Percentiles rank a stretch among this genome's conserved stretches.
Conservation (phyloP, 2,329 filamentous ascomycete species). For the Colletotrichum chrysophilum region DNA sequence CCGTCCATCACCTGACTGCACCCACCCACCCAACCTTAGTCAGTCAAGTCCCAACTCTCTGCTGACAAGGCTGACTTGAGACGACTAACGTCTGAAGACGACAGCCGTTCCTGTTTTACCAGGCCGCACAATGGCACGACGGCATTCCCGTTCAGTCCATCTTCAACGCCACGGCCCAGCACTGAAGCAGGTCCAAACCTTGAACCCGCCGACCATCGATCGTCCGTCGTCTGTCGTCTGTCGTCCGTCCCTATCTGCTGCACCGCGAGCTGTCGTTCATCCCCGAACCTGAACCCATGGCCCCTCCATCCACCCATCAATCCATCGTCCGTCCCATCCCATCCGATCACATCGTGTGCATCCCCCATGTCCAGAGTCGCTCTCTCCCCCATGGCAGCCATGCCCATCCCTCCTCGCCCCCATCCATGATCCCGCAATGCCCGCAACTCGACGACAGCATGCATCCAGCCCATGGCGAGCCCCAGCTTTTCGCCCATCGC, state of each 20-base stretch:
- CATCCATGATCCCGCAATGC: not conserved
- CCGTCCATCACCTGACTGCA: not conserved
- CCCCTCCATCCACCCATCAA: not conserved
- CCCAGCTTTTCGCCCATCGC: not conserved
- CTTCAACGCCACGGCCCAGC: not conserved
- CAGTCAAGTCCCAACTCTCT: not conserved
- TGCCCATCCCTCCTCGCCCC: not conserved
- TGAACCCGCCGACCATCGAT: not conserved
- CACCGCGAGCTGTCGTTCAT: not conserved
- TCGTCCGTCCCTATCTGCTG: not conserved
- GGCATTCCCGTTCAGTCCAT: constrained; percentile 9
- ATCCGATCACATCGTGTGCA: not conserved
- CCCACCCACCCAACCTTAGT: not conserved
- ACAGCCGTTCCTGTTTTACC: constrained; percentile 11
- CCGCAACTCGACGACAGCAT: not conserved
- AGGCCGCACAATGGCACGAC: constrained; percentile 4
- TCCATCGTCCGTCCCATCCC: not conserved
- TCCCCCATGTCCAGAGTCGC: not conserved
- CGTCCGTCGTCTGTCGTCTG: not conserved
- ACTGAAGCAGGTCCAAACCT: not conserved
- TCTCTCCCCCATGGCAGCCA: not conserved
- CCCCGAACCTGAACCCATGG: not conserved
- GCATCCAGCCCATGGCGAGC: not conserved
- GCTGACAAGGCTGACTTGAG: constrained; percentile 11
- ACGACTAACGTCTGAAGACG: constrained; percentile 18